Percentiles rank a stretch among this genome's conserved stretches.
Conservation (phyloP, 148 eudicot species). For the Agrostemma githago region DNA sequence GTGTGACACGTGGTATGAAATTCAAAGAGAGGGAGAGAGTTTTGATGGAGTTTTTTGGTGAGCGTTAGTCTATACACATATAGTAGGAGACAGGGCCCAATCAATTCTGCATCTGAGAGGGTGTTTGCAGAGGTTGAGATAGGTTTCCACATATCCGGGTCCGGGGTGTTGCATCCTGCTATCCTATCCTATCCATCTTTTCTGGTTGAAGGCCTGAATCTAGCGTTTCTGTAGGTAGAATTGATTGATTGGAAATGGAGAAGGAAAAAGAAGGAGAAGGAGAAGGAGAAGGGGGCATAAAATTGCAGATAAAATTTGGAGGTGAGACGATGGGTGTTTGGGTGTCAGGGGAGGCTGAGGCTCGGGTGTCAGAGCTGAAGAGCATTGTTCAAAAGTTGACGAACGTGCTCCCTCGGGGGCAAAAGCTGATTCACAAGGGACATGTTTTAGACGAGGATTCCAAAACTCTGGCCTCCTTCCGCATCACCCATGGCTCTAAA, state of each 20-base stretch:
- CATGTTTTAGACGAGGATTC: conserved; percentile 46
- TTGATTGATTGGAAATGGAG: background rate
- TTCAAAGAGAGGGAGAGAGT: no score
- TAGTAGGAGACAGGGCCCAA: conserved; percentile 63
- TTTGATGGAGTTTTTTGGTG: no score
- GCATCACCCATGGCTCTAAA: conserved; percentile 49
- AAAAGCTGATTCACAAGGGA: conserved; percentile 77
- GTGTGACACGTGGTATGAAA: no score
- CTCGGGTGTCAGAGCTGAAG: conserved; percentile 63
- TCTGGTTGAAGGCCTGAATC: conserved; percentile 65
- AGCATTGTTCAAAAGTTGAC: conserved; percentile 61
- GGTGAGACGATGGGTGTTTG: conserved; percentile 49
- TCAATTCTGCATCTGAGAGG: conserved; percentile 69
- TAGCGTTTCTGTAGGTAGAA: conserved; percentile 42
- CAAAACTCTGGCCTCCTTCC: conserved; percentile 45
- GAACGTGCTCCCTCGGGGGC: conserved; percentile 95
- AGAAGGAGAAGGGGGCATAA: conserved; percentile 19
- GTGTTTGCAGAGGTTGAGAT: conserved; percentile 64
- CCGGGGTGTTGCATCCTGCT: conserved; percentile 36
- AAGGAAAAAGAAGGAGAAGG: conserved; percentile 25
- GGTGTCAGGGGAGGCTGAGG: conserved; percentile 30
- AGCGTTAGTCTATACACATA: conserved; percentile 39
- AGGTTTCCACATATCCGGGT: conserved; percentile 44
- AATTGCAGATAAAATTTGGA: conserved; percentile 64
- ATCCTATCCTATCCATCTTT: conserved; percentile 61